Percentiles rank a stretch among this genome's conserved stretches.
Conservation (phyloP, 2,329 filamentous ascomycete genomes). For the Hortaea werneckii region DNA sequence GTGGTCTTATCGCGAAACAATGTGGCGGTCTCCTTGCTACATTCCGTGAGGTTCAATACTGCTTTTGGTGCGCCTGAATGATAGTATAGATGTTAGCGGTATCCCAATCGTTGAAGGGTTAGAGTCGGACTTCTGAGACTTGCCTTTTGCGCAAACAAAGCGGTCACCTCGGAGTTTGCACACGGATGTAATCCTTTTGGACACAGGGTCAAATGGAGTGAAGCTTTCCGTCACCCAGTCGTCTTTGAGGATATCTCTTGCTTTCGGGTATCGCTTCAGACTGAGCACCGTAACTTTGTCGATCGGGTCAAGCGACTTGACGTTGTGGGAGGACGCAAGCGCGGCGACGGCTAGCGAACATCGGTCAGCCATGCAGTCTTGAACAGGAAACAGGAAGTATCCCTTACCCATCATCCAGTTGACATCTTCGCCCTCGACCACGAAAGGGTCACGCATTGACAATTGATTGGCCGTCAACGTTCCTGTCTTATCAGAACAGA, state of each 20-base stretch:
- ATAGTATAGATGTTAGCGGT: neutral
- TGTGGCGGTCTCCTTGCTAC: slow-evolving; percentile 52
- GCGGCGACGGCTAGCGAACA: slow-evolving; percentile 50
- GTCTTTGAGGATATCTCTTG: slow-evolving; percentile 62
- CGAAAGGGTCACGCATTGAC: slow-evolving; percentile 66
- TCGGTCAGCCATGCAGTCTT: too few species aligned
- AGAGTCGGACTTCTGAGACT: neutral
- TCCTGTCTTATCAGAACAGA: slow-evolving; percentile 75
- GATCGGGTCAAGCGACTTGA: slow-evolving; percentile 68
- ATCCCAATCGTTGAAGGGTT: neutral
- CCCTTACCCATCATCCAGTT: slow-evolving; percentile 65
- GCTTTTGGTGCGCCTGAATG: slow-evolving; percentile 55
- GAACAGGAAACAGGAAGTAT: too few species aligned
- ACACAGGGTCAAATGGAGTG: slow-evolving; percentile 68
- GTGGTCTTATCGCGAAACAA: slow-evolving; percentile 63
- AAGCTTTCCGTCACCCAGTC: slow-evolving; percentile 71
- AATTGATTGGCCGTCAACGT: slow-evolving; percentile 67
- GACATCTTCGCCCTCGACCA: slow-evolving; percentile 65
- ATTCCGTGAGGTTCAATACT: slow-evolving; percentile 58
- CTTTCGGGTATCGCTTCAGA: slow-evolving; percentile 66
- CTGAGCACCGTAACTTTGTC: slow-evolving; percentile 71
- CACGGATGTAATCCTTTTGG: slow-evolving; percentile 65
- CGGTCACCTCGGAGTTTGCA: slow-evolving; percentile 59
- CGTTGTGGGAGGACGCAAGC: slow-evolving; percentile 67
- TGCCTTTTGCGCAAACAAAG: slow-evolving; percentile 64